Evolutionary conservation across 1,284 basidiomycete species (phyloP).

Genomic region (Cutaneotrichosporon mucoides): DNA sequence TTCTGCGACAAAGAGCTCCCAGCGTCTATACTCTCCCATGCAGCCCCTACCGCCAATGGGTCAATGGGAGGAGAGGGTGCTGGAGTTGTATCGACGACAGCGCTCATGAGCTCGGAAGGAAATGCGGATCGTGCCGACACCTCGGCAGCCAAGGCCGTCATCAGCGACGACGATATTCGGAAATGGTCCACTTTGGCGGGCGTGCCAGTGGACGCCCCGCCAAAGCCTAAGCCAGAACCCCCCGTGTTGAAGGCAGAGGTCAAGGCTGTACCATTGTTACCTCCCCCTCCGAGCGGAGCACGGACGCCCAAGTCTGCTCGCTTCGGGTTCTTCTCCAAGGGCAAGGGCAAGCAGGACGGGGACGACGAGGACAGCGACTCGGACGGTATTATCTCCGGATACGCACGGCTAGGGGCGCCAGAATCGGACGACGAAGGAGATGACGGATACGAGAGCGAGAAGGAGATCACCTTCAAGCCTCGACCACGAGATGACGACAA

Average conservation of each 20-base stretch:
- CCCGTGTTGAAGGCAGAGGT: not conserved
- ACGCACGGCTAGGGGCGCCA: slow-evolving; percentile 29
- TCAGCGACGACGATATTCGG: slow-evolving; percentile 31
- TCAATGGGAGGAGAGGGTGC: too few species aligned
- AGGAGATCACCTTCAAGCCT: slow-evolving; percentile 13
- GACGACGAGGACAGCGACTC: slow-evolving; percentile 14
- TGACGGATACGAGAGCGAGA: slow-evolving; percentile 23
- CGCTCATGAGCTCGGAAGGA: slow-evolving; percentile 17
- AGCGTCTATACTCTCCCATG: slow-evolving; percentile 19
- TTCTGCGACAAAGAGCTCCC: slow-evolving; percentile 42
- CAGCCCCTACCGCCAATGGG: too few species aligned
- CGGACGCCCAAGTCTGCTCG: slow-evolving; percentile 5
- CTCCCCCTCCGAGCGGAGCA: slow-evolving; percentile 29
- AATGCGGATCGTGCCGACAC: slow-evolving; percentile 35
- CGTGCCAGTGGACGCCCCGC: slow-evolving; percentile 9
- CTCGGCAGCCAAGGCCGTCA: slow-evolving; percentile 13
- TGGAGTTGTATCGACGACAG: not conserved
- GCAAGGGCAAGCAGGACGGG: slow-evolving; percentile 1
- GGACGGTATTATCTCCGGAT: slow-evolving; percentile 19
- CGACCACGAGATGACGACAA: slow-evolving; percentile 2
- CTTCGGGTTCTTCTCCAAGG: slow-evolving; percentile 33
- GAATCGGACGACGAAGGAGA: slow-evolving; percentile 32
- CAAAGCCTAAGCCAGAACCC: not conserved
- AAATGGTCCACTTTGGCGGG: slow-evolving; percentile 36
- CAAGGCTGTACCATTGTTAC: slow-evolving; percentile 30